These are phyloP conservation scores for Saccharomyces mikatae DNA, from an alignment of 805 yeast genomes.

Conservation along the genomic window DNA sequence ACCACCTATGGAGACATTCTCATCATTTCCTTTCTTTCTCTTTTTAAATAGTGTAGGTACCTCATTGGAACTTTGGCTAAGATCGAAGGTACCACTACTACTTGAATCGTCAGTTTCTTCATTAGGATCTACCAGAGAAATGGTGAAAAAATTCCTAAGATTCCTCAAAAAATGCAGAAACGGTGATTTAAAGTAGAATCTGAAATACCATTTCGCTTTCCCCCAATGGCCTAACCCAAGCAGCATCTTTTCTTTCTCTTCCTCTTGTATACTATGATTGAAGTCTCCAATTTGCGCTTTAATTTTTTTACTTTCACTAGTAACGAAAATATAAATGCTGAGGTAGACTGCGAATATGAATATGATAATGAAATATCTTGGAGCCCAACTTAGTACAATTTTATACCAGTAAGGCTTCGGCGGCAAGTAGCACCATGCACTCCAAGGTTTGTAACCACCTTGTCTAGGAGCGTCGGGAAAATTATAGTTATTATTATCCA, in stretches of 20 bases:
- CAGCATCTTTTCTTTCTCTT: background rate
- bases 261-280: constrained; percentile 8
- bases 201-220: background rate
- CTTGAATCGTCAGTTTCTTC: constrained; percentile 8
- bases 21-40: background rate
- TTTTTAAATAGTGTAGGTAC: background rate
- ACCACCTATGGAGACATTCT: background rate
- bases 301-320: constrained; percentile 48
- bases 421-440: constrained; percentile 77
- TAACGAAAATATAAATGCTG: constrained; percentile 65
- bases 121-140: constrained; percentile 16
- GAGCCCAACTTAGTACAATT: constrained; percentile 70
- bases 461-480: constrained; percentile 21
- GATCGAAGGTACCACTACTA: background rate
- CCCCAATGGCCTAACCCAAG: constrained; percentile 1
- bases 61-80: background rate
- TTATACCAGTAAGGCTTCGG: constrained; percentile 66
- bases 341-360: constrained; percentile 57
- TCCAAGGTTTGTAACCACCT: constrained; percentile 52
- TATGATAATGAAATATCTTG: constrained; percentile 61
- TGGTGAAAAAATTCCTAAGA: constrained; percentile 15
- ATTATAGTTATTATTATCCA: constrained; percentile 20
- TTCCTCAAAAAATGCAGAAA: constrained; percentile 6
- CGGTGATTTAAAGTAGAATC: constrained; percentile 4
- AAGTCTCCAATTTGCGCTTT: constrained; percentile 32